Conservation (phyloP, 1,284 basidiomycete species). For the Polyporus tsugae region DNA sequence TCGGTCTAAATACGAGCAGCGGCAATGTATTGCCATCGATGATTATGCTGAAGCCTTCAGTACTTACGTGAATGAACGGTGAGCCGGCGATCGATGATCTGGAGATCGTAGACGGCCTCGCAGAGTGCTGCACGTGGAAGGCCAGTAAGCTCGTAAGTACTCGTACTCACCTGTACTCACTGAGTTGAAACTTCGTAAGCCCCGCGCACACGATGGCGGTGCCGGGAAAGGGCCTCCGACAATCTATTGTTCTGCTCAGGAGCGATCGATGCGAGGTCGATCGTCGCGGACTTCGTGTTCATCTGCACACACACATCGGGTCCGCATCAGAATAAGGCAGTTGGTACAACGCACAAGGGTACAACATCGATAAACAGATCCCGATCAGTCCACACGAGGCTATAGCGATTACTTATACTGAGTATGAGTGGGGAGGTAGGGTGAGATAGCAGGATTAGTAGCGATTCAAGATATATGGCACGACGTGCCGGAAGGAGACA, state of each 20-base stretch:
- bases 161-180: not conserved
- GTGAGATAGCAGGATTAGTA: not conserved
- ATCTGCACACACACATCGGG: not conserved
- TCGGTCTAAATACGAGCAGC: not conserved
- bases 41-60: not conserved
- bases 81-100: not conserved
- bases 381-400: not conserved
- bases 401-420: not conserved
- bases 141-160: not conserved
- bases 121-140: not conserved
- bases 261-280: not conserved
- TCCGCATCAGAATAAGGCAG: slow-evolving; percentile 8
- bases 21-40: not conserved
- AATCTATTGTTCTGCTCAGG: not conserved
- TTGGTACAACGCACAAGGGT: not conserved
- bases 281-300: slow-evolving; percentile 2
- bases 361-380: slow-evolving; percentile 11
- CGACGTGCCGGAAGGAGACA: not conserved
- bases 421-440: not conserved
- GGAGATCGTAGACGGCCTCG: not conserved
- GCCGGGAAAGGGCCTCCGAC: not conserved
- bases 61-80: not conserved
- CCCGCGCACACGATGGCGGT: not conserved
- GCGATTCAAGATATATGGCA: not conserved
- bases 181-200: not conserved